Conservation (phyloP, 1,284 basidiomycete genomes). For the Porphyrellus sp. region DNA sequence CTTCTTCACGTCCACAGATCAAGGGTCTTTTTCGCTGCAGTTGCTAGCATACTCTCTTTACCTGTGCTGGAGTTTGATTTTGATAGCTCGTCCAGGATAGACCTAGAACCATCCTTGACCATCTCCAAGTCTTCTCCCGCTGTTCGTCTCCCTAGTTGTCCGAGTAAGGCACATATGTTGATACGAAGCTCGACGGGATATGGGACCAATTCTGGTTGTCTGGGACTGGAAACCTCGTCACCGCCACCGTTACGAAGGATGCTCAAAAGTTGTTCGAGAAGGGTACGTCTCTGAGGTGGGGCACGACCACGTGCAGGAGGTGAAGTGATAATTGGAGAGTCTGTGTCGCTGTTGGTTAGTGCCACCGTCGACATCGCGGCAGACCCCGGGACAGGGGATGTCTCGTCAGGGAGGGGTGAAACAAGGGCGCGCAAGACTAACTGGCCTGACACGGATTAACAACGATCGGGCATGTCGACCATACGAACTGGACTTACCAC, state of each 20-base stretch:
- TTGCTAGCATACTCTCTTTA: constrained; percentile 47
- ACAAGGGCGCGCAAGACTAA: constrained; percentile 59
- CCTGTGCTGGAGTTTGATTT: constrained; percentile 30
- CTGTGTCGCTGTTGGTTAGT: constrained; percentile 40
- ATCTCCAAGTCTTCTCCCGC: constrained; percentile 46
- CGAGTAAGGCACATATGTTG: constrained; percentile 69
- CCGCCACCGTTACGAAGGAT: constrained; percentile 55
- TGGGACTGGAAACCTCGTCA: constrained; percentile 15
- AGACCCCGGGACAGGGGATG: constrained; percentile 32
- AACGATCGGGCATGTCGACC: neutral
- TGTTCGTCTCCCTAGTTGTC: constrained; percentile 55
- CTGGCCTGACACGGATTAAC: constrained; percentile 43
- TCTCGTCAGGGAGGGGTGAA: constrained; percentile 48
- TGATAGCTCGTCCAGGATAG: constrained; percentile 51
- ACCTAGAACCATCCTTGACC: constrained; percentile 49
- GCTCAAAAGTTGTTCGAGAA: constrained; percentile 58
- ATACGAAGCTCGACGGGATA: constrained; percentile 68
- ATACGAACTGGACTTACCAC: constrained; percentile 47
- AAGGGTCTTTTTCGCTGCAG: constrained; percentile 43
- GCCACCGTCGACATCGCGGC: constrained; percentile 43
- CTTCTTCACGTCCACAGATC: constrained; percentile 42
- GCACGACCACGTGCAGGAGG: constrained; percentile 39
- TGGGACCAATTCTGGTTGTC: constrained; percentile 38
- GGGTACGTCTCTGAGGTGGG: constrained; percentile 46
- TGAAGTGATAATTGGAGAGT: constrained; percentile 43